Evolutionary conservation across 2,329 filamentous ascomycete genomes (phyloP).

Genomic region (Graphilbum sp.): DNA sequence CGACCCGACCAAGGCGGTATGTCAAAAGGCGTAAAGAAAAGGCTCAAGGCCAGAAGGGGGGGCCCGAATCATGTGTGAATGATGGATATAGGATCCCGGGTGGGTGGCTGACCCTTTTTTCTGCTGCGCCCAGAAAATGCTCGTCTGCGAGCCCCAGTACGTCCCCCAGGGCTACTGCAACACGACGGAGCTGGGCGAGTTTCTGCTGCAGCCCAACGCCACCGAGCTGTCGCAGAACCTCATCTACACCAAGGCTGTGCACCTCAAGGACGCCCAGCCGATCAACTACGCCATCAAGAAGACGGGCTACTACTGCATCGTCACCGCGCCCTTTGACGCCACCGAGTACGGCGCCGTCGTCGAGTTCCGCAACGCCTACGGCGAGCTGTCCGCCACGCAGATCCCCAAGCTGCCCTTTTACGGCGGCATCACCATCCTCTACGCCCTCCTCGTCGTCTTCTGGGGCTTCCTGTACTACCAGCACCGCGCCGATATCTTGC

Average conservation of each 20-base stretch:
- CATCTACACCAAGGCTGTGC: constrained; percentile 65
- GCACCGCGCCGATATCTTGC: constrained; percentile 83
- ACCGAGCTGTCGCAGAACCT: constrained; percentile 51
- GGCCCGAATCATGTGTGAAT: too few relatives aligned
- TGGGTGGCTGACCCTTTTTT: too few relatives aligned
- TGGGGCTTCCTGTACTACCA: constrained; percentile 96
- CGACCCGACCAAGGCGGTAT: constrained; percentile 21
- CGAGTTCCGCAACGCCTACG: constrained; percentile 91
- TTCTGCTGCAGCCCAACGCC: constrained; percentile 64
- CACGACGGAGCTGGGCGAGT: constrained; percentile 62
- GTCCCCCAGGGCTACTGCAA: constrained; percentile 59
- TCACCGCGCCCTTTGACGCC: constrained; percentile 53
- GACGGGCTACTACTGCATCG: constrained; percentile 93
- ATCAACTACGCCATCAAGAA: constrained; percentile 75
- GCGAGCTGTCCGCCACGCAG: constrained; percentile 86
- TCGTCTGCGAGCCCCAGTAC: constrained; percentile 59
- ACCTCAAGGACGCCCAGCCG: constrained; percentile 57
- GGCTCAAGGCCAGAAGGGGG: too few relatives aligned
- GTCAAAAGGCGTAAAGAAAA: too few relatives aligned
- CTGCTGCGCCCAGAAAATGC: constrained; percentile 20
- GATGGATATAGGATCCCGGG: too few relatives aligned
- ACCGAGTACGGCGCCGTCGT: constrained; percentile 64
- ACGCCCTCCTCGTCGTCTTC: constrained; percentile 70
- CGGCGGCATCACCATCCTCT: constrained; percentile 82
- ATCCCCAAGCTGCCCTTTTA: constrained; percentile 97